Evolutionary conservation across 148 eudicot species (phyloP), one percentile per base, ranked within the genome.

Genomic region (Vaccinium macrocarpon): DNA sequence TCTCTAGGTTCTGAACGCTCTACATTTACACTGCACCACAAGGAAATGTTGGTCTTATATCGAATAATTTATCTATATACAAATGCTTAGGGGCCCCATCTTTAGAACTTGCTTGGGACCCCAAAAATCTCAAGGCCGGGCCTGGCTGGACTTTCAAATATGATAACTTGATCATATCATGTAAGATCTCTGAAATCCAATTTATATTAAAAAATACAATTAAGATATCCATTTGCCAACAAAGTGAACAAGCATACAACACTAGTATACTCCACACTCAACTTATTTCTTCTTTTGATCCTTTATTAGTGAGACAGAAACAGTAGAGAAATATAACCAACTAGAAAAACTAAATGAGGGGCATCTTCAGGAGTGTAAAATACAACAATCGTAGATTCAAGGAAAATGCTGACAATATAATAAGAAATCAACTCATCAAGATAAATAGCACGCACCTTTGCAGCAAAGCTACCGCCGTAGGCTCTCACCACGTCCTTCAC

Each of bases 391-490:
- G 1, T 2, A 14, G 42, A 32, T 52, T 21, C 50, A 8, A 80
- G 3, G 25, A 16, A 61, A 83, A 55, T 52, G 19, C 66, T 32
- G 70, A 50, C 10, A 73, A 73, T 5, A 83, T 29, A 55, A 82
- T 6, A n/a, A 76, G 21, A 64, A 42, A 29, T 7, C 49, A 76
- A 70, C 19, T 7, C 8, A 16, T 72, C 5, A 74, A 80, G 59
- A 21, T 52, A 23, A 35, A 5, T 16, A 38, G 29, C 74, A 85
- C 81, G 72, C 86, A 95, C 99, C 99, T 97, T 97, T 52, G 98
- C 98, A 84, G 98, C 99, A 84, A 97, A 97, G 86, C 88, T 91
- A 83, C 99, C 99, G 73, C 99, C 99, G 86, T 87, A 95, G 50
- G 95, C 94, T 92, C 98, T 91, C 38, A 95, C 93, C 82, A 93